phyloP scores from a whole-genome alignment of 306 rosid genomes.

The Casuarina glauca region DNA sequence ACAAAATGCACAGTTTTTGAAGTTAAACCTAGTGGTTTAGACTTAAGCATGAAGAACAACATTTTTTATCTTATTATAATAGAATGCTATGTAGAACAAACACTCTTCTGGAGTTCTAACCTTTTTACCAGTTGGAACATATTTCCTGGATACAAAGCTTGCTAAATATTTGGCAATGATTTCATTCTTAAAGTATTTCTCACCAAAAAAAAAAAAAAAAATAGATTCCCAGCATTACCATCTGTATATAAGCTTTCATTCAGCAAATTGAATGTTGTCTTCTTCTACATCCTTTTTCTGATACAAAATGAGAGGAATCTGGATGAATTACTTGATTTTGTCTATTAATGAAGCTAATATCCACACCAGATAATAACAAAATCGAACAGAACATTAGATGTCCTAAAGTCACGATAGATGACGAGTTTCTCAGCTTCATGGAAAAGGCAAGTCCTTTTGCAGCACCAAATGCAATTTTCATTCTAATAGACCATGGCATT shows the following conservation, averaged over 20 bases:
- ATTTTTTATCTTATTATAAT: conserved; percentile 4
- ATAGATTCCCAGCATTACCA: background rate
- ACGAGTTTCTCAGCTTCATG: no score
- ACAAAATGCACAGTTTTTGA: background rate
- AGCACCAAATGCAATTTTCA: no score
- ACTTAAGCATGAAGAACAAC: conserved; percentile 1
- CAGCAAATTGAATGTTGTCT: background rate
- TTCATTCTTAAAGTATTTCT: background rate
- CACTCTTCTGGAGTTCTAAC: background rate
- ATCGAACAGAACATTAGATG: no score
- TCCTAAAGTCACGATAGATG: no score
- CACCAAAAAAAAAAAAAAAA: background rate
- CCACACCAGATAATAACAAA: no score
- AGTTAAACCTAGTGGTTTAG: conserved; percentile 2
- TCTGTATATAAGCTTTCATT: background rate
- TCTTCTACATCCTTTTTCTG: background rate
- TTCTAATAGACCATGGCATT: no score
- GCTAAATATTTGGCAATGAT: background rate
- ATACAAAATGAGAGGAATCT: background rate
- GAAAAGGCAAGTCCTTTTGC: no score
- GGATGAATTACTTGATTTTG: background rate
- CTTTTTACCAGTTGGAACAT: background rate
- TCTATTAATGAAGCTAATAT: no score
- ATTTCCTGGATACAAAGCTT: background rate
- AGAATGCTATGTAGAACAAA: background rate